Percentiles rank a stretch among this genome's conserved stretches.
These are phyloP conservation scores for Arachnopeziza araneosa DNA, from an alignment of 2,329 filamentous ascomycete species.

Conservation along the genomic window DNA sequence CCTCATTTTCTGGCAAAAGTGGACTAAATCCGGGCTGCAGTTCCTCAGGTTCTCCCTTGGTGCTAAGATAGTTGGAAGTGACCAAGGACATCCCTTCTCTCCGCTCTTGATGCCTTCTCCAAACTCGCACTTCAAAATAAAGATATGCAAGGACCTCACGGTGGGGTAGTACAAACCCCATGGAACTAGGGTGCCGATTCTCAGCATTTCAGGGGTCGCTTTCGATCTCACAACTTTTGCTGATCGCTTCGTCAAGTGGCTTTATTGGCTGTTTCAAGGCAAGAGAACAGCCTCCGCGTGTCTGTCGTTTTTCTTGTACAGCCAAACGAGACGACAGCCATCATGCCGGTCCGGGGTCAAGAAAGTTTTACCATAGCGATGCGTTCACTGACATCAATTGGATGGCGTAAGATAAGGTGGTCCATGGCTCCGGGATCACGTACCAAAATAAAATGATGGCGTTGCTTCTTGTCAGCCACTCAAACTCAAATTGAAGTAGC, in stretches of 20 bases:
- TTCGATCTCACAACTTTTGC: neutral
- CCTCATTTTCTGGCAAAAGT: neutral
- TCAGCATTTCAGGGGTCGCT: neutral
- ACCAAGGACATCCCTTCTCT: neutral
- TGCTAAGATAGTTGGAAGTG: neutral
- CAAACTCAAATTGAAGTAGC: too few relatives aligned
- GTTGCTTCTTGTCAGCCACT: neutral
- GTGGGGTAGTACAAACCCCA: neutral
- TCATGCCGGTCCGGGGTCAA: neutral
- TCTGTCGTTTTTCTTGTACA: neutral
- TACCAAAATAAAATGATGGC: neutral
- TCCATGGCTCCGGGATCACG: neutral
- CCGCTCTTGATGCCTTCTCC: neutral
- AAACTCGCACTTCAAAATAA: neutral
- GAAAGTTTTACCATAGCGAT: neutral
- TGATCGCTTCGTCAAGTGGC: neutral
- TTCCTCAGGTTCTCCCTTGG: neutral
- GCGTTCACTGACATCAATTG: neutral
- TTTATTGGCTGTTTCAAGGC: neutral
- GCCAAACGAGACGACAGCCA: neutral
- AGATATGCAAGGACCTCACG: neutral
- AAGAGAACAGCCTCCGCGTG: neutral
- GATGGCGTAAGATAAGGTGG: neutral
- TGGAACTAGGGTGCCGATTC: neutral
- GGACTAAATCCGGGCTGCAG: neutral